Evolutionary conservation across 2,329 filamentous ascomycete genomes (phyloP).

Genomic region (Stemphylium lycopersici): DNA sequence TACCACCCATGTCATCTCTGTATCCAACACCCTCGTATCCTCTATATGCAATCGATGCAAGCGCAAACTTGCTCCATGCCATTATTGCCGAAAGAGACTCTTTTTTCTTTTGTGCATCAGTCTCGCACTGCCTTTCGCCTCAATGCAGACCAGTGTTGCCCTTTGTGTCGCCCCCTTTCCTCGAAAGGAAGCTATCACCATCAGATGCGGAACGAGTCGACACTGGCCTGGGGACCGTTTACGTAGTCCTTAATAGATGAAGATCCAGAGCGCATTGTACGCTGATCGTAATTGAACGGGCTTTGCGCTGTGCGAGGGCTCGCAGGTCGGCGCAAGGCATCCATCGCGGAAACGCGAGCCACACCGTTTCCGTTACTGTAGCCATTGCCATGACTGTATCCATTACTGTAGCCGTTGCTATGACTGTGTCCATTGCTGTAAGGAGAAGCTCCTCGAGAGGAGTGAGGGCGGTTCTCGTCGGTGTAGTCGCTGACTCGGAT

Average conservation of each 20-base stretch:
- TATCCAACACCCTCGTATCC: neutral
- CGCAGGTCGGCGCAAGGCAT: conserved; percentile 14
- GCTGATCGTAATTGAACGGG: conserved; percentile 15
- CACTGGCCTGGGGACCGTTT: conserved; percentile 13
- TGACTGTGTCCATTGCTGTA: conserved; percentile 1
- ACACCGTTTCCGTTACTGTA: conserved; percentile 3
- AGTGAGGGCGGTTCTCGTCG: conserved; percentile 6
- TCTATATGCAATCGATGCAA: neutral
- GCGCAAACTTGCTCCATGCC: neutral
- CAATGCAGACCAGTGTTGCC: neutral
- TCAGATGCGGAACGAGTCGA: conserved; percentile 26
- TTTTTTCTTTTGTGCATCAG: neutral
- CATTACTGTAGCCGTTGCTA: neutral
- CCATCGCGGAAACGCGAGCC: conserved; percentile 11
- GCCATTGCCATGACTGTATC: conserved; percentile 3
- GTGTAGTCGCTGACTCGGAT: conserved; percentile 16
- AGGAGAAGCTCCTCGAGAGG: conserved; percentile 1
- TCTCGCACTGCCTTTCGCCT: neutral
- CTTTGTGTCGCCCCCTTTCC: neutral
- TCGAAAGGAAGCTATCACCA: neutral
- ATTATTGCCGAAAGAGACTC: neutral
- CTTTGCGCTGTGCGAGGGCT: conserved; percentile 9
- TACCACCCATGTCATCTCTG: conserved; percentile 7
- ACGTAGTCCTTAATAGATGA: conserved; percentile 17
- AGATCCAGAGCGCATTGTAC: conserved; percentile 13